Percentiles rank a stretch among this genome's conserved stretches.
Evolutionary conservation across 768 basidiomycete genomes (phyloP).

Genomic region (Serendipita vermifera): DNA sequence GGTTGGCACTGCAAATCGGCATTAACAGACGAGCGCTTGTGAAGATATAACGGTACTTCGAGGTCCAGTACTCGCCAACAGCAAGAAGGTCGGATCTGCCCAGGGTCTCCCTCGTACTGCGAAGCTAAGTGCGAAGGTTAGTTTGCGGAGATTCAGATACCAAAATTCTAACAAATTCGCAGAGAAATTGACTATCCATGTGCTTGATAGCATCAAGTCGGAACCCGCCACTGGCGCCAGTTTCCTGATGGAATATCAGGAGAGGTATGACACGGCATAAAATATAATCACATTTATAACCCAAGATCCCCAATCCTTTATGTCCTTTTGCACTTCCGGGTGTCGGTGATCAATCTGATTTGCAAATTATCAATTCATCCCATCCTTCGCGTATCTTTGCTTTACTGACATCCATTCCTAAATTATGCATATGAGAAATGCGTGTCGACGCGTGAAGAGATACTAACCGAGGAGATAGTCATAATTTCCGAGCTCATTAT

Average conservation of each 20-base stretch:
- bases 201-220: slow-evolving; percentile 89
- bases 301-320: slow-evolving; percentile 69
- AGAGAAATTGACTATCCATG: slow-evolving; percentile 56
- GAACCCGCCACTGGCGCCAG: slow-evolving; percentile 45
- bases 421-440: too few relatives aligned
- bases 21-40: not conserved
- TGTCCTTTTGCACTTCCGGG: slow-evolving; percentile 62
- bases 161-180: slow-evolving; percentile 43
- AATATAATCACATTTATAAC: slow-evolving; percentile 37
- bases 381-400: too few relatives aligned
- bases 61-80: slow-evolving; percentile 75
- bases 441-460: too few relatives aligned
- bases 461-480: slow-evolving; percentile 58
- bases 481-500: slow-evolving; percentile 76
- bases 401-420: too few relatives aligned
- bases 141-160: slow-evolving; percentile 27
- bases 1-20: not conserved
- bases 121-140: slow-evolving; percentile 24
- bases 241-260: slow-evolving; percentile 19
- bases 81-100: slow-evolving; percentile 39
- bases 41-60: slow-evolving; percentile 33
- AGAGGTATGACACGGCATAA: too few relatives aligned
- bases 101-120: slow-evolving; percentile 21
- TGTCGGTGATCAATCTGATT: slow-evolving; percentile 70
- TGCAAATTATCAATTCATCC: too few relatives aligned